Evolutionary conservation across 768 basidiomycete species (phyloP).

Genomic region (Fistulinella prunicolor): DNA sequence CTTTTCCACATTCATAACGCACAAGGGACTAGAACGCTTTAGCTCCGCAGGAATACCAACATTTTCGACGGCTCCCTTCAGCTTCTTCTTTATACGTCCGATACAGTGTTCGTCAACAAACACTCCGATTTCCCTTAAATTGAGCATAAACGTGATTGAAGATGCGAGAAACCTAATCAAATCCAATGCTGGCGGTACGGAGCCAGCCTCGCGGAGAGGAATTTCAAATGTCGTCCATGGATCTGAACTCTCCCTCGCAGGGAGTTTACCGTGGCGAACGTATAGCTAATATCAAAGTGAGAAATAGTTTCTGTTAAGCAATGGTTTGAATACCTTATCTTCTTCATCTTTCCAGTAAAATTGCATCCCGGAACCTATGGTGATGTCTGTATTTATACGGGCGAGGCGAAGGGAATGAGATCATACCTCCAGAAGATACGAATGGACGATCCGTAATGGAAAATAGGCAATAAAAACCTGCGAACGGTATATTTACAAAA

Average conservation of each 20-base stretch:
- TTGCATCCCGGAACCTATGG: conserved; percentile 81
- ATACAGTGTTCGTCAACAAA: conserved; percentile 79
- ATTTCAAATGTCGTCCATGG: conserved; percentile 91
- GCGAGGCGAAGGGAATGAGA: too few species aligned
- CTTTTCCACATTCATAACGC: conserved; percentile 73
- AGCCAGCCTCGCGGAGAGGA: conserved; percentile 73
- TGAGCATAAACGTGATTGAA: conserved; percentile 89
- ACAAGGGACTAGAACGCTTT: conserved; percentile 50
- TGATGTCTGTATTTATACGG: too few species aligned
- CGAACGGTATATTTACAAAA: background rate
- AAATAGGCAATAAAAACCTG: conserved; percentile 77
- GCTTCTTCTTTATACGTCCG: conserved; percentile 60
- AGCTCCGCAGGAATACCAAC: conserved; percentile 56
- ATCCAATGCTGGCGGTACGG: conserved; percentile 82
- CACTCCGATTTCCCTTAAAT: conserved; percentile 72
- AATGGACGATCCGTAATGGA: conserved; percentile 83
- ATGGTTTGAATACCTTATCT: conserved; percentile 56
- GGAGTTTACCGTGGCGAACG: conserved; percentile 72
- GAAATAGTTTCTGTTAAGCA: background rate
- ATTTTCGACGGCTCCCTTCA: conserved; percentile 48
- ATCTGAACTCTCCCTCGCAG: conserved; percentile 35
- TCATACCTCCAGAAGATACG: conserved; percentile 70
- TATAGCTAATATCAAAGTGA: conserved; percentile 51
- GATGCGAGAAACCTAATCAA: conserved; percentile 87
- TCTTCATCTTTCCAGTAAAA: conserved; percentile 96